These are phyloP conservation scores for Fraxinus anomala DNA, from an alignment of 257 asterid species.

Conservation along the genomic window DNA sequence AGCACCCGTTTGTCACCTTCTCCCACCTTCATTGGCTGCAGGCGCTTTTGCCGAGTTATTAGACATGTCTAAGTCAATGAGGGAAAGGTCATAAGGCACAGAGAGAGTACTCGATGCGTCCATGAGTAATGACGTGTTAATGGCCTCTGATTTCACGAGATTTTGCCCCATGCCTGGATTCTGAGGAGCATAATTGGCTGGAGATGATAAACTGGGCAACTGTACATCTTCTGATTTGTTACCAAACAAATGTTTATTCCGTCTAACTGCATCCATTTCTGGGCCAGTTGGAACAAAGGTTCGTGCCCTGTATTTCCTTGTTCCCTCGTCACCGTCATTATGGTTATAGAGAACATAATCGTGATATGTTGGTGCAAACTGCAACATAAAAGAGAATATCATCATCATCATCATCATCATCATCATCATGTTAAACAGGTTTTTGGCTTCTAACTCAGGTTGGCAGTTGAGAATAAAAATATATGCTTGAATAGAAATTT, in stretches of 20 bases:
- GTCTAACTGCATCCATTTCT: constrained; percentile 89
- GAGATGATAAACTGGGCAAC: constrained; percentile 53
- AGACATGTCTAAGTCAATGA: constrained; percentile 77
- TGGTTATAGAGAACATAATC: constrained; percentile 95
- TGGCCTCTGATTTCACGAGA: too few species aligned
- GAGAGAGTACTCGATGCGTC: constrained; percentile 51
- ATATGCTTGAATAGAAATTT: constrained; percentile 10
- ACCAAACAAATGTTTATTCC: constrained; percentile 61
- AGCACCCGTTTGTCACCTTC: constrained; percentile 42
- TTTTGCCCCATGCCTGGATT: too few species aligned
- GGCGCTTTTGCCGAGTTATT: constrained; percentile 57
- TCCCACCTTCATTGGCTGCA: constrained; percentile 45
- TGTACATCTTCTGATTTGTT: constrained; percentile 70
- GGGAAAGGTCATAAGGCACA: constrained; percentile 62
- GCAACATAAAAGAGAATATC: constrained; percentile 28
- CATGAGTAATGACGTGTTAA: constrained; percentile 59
- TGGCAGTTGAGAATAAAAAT: not conserved
- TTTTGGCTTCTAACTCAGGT: not conserved
- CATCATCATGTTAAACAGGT: not conserved
- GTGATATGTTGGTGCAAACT: constrained; percentile 97
- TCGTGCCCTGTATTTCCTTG: constrained; percentile 17
- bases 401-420: too few species aligned
- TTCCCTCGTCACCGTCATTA: constrained; percentile 79
- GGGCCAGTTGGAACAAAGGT: constrained; percentile 90
- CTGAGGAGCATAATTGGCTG: constrained; percentile 18